Percentiles rank a stretch among this genome's conserved stretches.
Evolutionary conservation across 192 early-diverging fungal genomes (phyloP).

Genomic region (Entrophospora sp.): DNA sequence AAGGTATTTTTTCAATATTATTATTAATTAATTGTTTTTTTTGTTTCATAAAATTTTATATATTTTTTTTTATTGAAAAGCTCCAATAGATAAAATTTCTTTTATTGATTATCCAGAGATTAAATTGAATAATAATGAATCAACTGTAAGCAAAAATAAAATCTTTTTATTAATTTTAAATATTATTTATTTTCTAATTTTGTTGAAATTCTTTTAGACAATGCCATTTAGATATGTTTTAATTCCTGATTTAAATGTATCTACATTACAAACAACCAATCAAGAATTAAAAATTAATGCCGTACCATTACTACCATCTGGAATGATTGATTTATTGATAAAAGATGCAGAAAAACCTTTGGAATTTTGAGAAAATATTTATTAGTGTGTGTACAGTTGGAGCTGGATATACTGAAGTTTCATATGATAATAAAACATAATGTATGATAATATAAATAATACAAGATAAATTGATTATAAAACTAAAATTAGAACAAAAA

Average conservation of each 20-base stretch:
- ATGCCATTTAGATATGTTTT: constrained; percentile 78
- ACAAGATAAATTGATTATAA: too few relatives aligned
- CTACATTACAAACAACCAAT: constrained; percentile 24
- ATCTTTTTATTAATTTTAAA: background rate
- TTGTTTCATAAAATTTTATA: background rate
- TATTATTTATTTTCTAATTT: background rate
- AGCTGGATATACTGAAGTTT: too few relatives aligned
- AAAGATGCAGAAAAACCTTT: constrained; percentile 56
- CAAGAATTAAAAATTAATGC: constrained; percentile 21
- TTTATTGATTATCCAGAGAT: constrained; percentile 72
- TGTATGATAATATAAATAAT: too few relatives aligned
- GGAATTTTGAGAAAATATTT: constrained; percentile 24
- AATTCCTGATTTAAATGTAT: constrained; percentile 20
- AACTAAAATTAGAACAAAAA: too few relatives aligned
- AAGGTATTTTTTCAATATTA: constrained; percentile 28
- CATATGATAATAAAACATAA: too few relatives aligned
- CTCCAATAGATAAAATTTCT: constrained; percentile 49
- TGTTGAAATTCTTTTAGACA: constrained; percentile 20
- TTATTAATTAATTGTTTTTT: background rate
- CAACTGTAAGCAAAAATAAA: constrained; percentile 29
- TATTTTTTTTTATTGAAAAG: constrained; percentile 26
- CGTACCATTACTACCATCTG: constrained; percentile 56
- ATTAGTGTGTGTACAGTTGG: too few relatives aligned
- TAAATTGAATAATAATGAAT: constrained; percentile 55
- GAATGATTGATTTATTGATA: constrained; percentile 64